Evolutionary conservation across 2,329 filamentous ascomycete species (phyloP).

Genomic region (Zalaria obscura): DNA sequence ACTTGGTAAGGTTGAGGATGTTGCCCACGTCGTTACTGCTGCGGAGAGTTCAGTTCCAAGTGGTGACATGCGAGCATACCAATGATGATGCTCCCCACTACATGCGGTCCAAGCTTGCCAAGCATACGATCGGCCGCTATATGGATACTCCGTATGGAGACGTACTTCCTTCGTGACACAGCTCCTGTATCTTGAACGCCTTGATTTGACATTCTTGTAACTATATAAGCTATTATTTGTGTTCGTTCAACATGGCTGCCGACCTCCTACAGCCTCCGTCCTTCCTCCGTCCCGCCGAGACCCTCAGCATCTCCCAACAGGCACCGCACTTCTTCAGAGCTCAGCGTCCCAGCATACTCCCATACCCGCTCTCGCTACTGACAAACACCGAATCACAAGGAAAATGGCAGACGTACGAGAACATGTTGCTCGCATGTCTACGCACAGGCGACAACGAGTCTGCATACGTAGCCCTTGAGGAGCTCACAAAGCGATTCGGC

Average conservation of each 20-base stretch:
- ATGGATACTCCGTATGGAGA: no score
- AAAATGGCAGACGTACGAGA: slow-evolving; percentile 75
- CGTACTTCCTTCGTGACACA: no score
- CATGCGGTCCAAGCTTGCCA: no score
- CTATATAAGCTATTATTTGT: no score
- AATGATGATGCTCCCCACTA: no score
- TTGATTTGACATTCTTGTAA: no score
- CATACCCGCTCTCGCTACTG: slow-evolving; percentile 38
- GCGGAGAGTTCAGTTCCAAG: no score
- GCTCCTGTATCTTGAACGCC: no score
- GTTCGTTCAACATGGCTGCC: slow-evolving; percentile 9
- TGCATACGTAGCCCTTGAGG: slow-evolving; percentile 60
- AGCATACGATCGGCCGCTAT: no score
- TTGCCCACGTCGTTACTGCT: no score
- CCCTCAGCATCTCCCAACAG: slow-evolving; percentile 34
- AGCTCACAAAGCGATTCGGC: slow-evolving; percentile 69
- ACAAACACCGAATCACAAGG: slow-evolving; percentile 54
- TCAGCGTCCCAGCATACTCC: slow-evolving; percentile 21
- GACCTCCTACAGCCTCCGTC: slow-evolving; percentile 27
- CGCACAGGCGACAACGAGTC: slow-evolving; percentile 70
- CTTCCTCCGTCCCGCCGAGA: slow-evolving; percentile 21
- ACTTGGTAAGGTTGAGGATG: no score
- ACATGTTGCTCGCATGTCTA: slow-evolving; percentile 70
- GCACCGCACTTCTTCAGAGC: slow-evolving; percentile 24
- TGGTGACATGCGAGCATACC: no score